Conservation (phyloP, 768 basidiomycete species). For the Cyclocybe aegerita region DNA sequence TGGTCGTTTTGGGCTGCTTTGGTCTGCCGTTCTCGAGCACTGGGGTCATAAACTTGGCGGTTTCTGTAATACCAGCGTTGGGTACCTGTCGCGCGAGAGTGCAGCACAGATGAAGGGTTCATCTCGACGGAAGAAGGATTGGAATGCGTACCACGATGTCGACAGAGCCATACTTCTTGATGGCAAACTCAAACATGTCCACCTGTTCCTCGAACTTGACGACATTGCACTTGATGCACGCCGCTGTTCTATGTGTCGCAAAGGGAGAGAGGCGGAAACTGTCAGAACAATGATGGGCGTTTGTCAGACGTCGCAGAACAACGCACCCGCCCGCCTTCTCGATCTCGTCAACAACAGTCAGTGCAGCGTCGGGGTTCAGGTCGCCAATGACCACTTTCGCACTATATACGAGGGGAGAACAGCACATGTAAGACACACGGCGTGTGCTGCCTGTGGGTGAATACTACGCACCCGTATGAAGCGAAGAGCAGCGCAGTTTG, state of each 20-base stretch:
- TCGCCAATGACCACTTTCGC: conserved; percentile 58
- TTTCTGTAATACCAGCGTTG: conserved; percentile 48
- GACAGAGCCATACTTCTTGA: conserved; percentile 44
- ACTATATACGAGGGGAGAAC: conserved; percentile 24
- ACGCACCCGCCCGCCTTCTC: conserved; percentile 43
- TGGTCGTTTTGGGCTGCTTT: conserved; percentile 39
- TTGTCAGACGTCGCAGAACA: not conserved
- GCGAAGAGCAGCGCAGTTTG: conserved; percentile 52
- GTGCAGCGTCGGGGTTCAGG: conserved; percentile 37
- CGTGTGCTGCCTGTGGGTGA: too few species aligned
- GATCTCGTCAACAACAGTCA: conserved; percentile 41
- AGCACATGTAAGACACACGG: not conserved
- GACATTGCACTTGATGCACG: conserved; percentile 47
- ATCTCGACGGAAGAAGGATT: not conserved
- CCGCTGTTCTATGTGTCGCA: conserved; percentile 36
- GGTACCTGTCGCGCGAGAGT: conserved; percentile 31
- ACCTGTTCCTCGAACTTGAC: conserved; percentile 54
- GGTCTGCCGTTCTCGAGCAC: conserved; percentile 39
- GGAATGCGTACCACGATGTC: conserved; percentile 47
- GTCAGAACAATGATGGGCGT: not conserved
- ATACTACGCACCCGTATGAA: conserved; percentile 45
- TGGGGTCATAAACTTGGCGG: conserved; percentile 27
- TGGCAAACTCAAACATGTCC: conserved; percentile 48
- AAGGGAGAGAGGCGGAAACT: not conserved
- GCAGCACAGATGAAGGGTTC: not conserved